phyloP scores from a whole-genome alignment of 2,329 filamentous ascomycete species.

The Rhytidhysteron rufulum region DNA sequence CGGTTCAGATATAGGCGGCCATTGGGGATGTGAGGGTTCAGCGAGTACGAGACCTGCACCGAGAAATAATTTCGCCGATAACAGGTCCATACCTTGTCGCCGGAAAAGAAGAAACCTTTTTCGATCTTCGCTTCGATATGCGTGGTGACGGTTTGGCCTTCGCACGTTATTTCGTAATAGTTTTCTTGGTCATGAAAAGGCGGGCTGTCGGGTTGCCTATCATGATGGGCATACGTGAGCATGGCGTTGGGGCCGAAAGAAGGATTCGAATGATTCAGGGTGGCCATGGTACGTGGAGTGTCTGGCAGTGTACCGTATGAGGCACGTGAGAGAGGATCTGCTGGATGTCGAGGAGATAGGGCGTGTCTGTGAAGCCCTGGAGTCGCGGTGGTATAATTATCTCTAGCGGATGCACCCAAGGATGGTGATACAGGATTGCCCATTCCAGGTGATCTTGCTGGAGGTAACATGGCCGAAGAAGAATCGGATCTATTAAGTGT shows the following conservation, averaged over 20 bases:
- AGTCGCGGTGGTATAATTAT: constrained; percentile 42
- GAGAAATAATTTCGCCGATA: constrained; percentile 91
- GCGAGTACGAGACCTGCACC: constrained; percentile 72
- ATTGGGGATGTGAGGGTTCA: constrained; percentile 60
- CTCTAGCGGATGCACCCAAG: constrained; percentile 38
- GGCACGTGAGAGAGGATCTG: constrained; percentile 18
- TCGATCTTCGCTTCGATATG: constrained; percentile 79
- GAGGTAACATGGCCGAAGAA: constrained; percentile 46
- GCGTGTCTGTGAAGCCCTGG: constrained; percentile 31
- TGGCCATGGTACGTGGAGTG: constrained; percentile 32
- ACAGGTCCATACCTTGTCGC: constrained; percentile 84
- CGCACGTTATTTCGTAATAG: constrained; percentile 60
- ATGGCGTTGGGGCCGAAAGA: constrained; percentile 13
- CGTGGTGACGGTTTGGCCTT: constrained; percentile 59
- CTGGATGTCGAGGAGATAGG: constrained; percentile 32
- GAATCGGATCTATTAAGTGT: constrained; percentile 40
- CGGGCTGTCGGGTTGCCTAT: constrained; percentile 31
- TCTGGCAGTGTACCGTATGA: constrained; percentile 31
- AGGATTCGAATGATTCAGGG: constrained; percentile 14
- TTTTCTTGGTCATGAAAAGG: constrained; percentile 46
- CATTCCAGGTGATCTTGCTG: constrained; percentile 38
- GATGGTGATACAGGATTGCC: constrained; percentile 40
- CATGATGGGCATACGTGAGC: constrained; percentile 14
- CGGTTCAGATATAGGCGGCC: constrained; percentile 56
- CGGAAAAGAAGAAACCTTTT: constrained; percentile 77